phyloP scores from a whole-genome alignment of 257 asterid species.

The Anisodus acutangulus region DNA sequence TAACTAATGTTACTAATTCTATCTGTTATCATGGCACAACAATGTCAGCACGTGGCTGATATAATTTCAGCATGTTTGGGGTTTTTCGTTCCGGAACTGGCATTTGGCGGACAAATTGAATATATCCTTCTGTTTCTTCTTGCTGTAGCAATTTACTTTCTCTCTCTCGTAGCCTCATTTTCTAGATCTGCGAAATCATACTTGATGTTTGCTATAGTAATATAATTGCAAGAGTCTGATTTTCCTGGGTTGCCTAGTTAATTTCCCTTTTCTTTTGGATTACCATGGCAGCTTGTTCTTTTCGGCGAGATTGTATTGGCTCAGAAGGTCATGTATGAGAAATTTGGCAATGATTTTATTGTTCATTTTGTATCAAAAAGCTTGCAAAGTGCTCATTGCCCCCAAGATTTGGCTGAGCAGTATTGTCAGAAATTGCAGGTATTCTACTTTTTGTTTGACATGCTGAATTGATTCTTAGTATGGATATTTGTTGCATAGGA shows the following conservation, averaged over 20 bases:
- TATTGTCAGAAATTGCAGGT: constrained; percentile 91
- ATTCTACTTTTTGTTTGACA: constrained; percentile 29
- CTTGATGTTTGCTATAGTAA: not conserved
- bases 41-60: not conserved
- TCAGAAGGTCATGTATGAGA: constrained; percentile 92
- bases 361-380: constrained; percentile 74
- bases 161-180: not conserved
- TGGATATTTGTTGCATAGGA: not conserved
- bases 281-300: constrained; percentile 62
- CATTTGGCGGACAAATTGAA: not conserved
- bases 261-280: constrained; percentile 22
- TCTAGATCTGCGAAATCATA: not conserved
- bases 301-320: constrained; percentile 82
- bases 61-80: not conserved
- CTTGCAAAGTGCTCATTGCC: constrained; percentile 66
- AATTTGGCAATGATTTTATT: constrained; percentile 81
- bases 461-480: not conserved
- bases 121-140: not conserved
- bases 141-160: constrained; percentile 18
- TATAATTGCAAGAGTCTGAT: not conserved
- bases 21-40: not conserved
- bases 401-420: constrained; percentile 85
- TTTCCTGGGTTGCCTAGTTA: not conserved
- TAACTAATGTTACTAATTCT: not conserved
- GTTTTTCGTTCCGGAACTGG: not conserved